Base-by-base conservation (phyloP, 2,329 filamentous ascomycete species). In the Clonostachys chloroleuca region DNA sequence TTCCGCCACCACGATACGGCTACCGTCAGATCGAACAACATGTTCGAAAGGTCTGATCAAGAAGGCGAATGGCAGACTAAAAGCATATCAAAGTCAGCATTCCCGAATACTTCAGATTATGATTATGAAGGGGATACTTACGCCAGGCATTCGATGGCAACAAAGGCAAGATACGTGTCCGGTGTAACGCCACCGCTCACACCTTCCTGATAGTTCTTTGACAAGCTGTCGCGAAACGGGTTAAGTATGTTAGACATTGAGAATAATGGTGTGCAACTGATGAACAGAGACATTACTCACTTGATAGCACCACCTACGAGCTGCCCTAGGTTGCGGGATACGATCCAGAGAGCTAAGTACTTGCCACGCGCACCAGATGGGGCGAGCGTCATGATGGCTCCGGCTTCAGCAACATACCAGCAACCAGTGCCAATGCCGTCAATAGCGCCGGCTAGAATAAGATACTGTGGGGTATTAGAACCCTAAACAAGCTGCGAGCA, bases 391-490 rank as follows among this genome's bases (percentile, higher is more conserved):
- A 75, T 73, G 52, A 75, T 74, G 5, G 68, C 64, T 13, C 72
- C 72, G 1, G 70, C 69, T 49, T 75, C 72, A 0, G 72, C 72
- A 9, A 75, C 72, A 48, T 75, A 75, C 72, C 71, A 74, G 40
- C 68, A 72, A 2, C 70, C 72, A 7, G 65, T 69, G 5, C 68
- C 68, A 10, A 68, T 58, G 3, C 67, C 67, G 13, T 59, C 61
- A 36, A 69, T 56, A 43, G 63, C 63, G 37, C 65, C 65, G 9
- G 64, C 63, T 7, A 69, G 55, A 42, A 70, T 67, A n/a, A 69
- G 63, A 44, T 68, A 69, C 66, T 66, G 17, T 16, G 3, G 34
- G 10, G 36, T 40, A n/a, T 33, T 45, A 13, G 14, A 34, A n/a
- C 40, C 24, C 43, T 43, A 8, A 30, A 30, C 24, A 30, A 10